Conservation (phyloP, 345 rosid species). For the Rhodomyrtus tomentosa region DNA sequence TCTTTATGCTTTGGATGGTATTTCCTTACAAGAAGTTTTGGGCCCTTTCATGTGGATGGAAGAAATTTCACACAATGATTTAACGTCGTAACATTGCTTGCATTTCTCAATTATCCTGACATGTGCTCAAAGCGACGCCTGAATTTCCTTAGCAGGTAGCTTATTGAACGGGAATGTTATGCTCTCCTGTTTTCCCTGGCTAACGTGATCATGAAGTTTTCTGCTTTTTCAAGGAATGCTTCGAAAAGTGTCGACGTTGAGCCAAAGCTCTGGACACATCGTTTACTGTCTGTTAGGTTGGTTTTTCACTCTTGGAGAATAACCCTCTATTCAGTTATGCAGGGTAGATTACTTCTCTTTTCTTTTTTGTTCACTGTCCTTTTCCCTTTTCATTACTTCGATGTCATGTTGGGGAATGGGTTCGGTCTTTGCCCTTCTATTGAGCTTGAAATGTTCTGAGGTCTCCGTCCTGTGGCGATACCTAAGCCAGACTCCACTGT, state of each 20-base stretch:
- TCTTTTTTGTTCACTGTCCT: neutral
- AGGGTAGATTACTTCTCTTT: neutral
- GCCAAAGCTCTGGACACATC: neutral
- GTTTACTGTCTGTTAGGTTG: neutral
- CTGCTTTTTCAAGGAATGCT: neutral
- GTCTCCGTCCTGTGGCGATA: neutral
- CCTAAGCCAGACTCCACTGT: neutral
- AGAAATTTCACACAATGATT: neutral
- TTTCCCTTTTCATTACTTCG: neutral
- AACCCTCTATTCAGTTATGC: neutral
- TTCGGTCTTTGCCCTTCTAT: neutral
- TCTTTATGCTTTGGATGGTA: neutral
- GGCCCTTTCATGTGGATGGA: neutral
- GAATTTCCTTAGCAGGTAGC: neutral
- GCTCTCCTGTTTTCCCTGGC: neutral
- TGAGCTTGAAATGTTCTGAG: neutral
- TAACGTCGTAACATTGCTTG: neutral
- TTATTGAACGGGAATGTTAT: neutral
- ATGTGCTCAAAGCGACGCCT: neutral
- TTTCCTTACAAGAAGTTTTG: neutral
- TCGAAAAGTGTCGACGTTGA: neutral
- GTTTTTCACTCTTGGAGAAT: neutral
- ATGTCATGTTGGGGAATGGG: neutral
- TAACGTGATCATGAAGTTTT: neutral
- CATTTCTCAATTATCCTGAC: neutral